Percentiles rank a stretch among this genome's conserved stretches.
Evolutionary conservation across 225 moss, liverwort and hornwort species (phyloP).

Genomic region (Climacium dendroides): DNA sequence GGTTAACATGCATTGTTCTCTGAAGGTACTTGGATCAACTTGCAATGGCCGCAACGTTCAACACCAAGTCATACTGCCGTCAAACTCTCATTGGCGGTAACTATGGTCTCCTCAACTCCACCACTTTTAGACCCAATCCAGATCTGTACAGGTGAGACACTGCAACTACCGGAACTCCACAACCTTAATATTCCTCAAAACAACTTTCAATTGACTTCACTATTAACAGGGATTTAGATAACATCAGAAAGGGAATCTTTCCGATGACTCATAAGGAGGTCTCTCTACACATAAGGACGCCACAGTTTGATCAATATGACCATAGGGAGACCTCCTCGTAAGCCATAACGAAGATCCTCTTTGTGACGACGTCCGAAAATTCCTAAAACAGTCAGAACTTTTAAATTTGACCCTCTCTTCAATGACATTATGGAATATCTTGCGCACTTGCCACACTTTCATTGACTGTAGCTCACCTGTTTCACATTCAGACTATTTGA

Average conservation of each 20-base stretch:
- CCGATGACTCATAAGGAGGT: not conserved
- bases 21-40: constrained; percentile 64
- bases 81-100: constrained; percentile 55
- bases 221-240: not conserved
- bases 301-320: not conserved
- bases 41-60: constrained; percentile 44
- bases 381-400: not conserved
- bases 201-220: not conserved
- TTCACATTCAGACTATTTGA: not conserved
- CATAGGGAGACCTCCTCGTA: not conserved
- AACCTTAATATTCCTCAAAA: not conserved
- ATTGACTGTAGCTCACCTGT: not conserved
- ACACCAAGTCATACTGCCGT: constrained; percentile 49
- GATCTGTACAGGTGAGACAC: constrained; percentile 14
- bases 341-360: not conserved
- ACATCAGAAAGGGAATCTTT: not conserved
- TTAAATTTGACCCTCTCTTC: not conserved
- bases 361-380: not conserved
- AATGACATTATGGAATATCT: not conserved
- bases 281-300: not conserved
- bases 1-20: not conserved
- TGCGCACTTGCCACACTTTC: not conserved
- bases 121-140: constrained; percentile 25
- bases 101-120: constrained; percentile 55
- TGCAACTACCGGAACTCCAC: not conserved